phyloP scores from a whole-genome alignment of 2,329 filamentous ascomycete species.

The Calonectria multiphialidica region DNA sequence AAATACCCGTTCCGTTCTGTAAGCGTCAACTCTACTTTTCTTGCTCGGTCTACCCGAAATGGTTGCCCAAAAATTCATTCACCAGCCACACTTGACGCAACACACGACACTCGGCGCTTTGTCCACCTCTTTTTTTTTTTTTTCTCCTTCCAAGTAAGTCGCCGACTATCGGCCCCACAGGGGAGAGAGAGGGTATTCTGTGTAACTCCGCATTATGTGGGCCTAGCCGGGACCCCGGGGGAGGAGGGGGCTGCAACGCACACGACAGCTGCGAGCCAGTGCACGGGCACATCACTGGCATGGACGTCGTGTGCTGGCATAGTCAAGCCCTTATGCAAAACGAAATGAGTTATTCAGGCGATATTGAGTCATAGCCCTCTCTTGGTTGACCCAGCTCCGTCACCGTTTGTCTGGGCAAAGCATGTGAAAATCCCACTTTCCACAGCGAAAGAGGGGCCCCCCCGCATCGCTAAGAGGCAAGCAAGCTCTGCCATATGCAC shows the following conservation, averaged over 20 bases:
- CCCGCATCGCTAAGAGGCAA: neutral
- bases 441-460: neutral
- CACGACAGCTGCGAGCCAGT: slow-evolving; percentile 25
- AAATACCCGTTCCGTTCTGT: neutral
- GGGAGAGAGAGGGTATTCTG: neutral
- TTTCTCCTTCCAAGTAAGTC: neutral
- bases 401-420: neutral
- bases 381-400: slow-evolving; percentile 15
- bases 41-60: neutral
- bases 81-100: neutral
- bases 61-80: neutral
- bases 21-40: neutral
- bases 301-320: neutral
- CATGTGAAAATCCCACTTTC: neutral
- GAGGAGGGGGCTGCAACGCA: neutral
- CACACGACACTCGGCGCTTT: neutral
- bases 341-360: slow-evolving; percentile 3
- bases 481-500: neutral
- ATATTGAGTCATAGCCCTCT: slow-evolving; percentile 7
- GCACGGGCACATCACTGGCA: slow-evolving; percentile 3
- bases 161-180: slow-evolving; percentile 8
- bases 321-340: slow-evolving; percentile 9
- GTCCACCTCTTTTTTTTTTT: neutral
- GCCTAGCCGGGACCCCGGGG: neutral
- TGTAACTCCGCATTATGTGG: slow-evolving; percentile 30